Conservation (phyloP, 2,329 filamentous ascomycete genomes). For the Davidsoniella eucalypti region DNA sequence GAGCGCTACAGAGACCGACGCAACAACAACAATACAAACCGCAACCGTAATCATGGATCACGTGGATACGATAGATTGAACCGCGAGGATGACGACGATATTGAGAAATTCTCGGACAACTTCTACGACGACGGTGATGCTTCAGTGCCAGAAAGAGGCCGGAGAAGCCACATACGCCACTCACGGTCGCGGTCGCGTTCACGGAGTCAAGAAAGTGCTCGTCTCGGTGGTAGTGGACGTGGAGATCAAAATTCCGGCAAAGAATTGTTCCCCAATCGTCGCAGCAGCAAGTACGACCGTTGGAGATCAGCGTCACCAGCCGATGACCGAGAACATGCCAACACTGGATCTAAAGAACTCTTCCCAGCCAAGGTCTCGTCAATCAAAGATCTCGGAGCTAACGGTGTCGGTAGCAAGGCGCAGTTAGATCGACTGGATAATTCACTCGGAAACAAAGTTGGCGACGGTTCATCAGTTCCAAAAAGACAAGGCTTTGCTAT, state of each 20-base stretch:
- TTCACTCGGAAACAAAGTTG: background rate
- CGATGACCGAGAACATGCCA: constrained; percentile 20
- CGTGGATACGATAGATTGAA: constrained; percentile 17
- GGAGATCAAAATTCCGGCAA: constrained; percentile 29
- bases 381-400: constrained; percentile 10
- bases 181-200: constrained; percentile 15
- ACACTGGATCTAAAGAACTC: constrained; percentile 23
- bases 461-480: background rate
- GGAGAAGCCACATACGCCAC: constrained; percentile 14
- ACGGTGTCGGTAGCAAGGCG: too few relatives aligned
- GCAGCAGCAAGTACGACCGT: constrained; percentile 19
- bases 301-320: constrained; percentile 38
- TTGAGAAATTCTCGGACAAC: constrained; percentile 50
- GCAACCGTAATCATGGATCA: constrained; percentile 8
- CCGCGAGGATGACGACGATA: constrained; percentile 29
- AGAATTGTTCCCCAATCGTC: constrained; percentile 44
- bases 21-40: constrained; percentile 23
- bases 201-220: background rate
- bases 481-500: constrained; percentile 7
- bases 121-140: constrained; percentile 63
- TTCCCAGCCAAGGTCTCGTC: constrained; percentile 19
- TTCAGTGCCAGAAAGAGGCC: constrained; percentile 17
- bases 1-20: constrained; percentile 42
- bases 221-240: too few relatives aligned
- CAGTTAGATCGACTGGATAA: constrained; percentile 8